Evolutionary conservation across 768 basidiomycete species (phyloP).

Genomic region (Nidula microcarpa): DNA sequence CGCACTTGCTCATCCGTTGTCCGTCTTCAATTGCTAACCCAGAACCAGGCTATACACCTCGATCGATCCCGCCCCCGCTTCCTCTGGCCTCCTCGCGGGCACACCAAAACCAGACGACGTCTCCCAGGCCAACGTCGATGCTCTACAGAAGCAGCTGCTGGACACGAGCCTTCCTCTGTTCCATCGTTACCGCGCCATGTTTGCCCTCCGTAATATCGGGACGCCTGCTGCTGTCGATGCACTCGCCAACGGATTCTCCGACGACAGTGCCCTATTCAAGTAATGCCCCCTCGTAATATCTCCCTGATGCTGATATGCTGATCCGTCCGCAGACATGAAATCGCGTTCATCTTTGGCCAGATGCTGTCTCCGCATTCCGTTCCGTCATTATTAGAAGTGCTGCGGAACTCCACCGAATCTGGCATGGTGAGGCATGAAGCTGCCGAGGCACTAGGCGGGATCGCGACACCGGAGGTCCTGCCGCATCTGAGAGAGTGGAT

Average conservation of each 20-base stretch:
- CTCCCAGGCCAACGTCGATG: slow-evolving; percentile 42
- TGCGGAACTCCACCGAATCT: slow-evolving; percentile 70
- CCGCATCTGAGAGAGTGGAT: slow-evolving; percentile 86
- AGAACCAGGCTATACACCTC: slow-evolving; percentile 65
- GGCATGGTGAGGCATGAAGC: slow-evolving; percentile 99
- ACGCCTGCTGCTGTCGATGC: slow-evolving; percentile 83
- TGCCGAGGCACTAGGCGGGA: slow-evolving; percentile 97
- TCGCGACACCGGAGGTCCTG: slow-evolving; percentile 89
- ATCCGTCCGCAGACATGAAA: slow-evolving; percentile 71
- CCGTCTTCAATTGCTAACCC: neutral
- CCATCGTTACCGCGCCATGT: slow-evolving; percentile 97
- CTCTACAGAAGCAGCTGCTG: slow-evolving; percentile 61
- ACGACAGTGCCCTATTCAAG: slow-evolving; percentile 93
- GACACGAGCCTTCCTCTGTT: slow-evolving; percentile 73
- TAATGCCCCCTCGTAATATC: slow-evolving; percentile 21
- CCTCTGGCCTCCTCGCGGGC: slow-evolving; percentile 58
- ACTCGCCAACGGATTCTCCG: slow-evolving; percentile 85
- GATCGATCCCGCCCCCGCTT: slow-evolving; percentile 86
- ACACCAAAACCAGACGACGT: slow-evolving; percentile 48
- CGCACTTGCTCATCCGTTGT: neutral
- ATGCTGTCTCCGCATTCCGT: slow-evolving; percentile 86
- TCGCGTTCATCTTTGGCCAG: slow-evolving; percentile 98
- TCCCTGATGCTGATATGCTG: neutral
- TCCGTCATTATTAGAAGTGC: slow-evolving; percentile 75
- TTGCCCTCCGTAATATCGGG: slow-evolving; percentile 92